These are phyloP conservation scores for Talaromyces sp. DNA, from an alignment of 2,329 filamentous ascomycete genomes.

Conservation along the genomic window DNA sequence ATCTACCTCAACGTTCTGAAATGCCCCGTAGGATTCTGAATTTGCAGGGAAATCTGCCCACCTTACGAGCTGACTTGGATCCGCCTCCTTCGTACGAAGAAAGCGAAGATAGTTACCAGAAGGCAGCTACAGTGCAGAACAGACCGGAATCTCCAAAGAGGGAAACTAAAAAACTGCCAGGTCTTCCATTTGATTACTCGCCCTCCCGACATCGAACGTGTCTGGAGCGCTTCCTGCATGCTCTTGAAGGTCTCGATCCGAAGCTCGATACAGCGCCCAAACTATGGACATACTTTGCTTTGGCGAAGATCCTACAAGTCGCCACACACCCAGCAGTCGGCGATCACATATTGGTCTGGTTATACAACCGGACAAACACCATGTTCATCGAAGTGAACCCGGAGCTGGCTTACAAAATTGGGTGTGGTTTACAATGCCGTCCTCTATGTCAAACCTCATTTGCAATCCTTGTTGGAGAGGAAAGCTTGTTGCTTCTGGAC, in stretches of 20 bases:
- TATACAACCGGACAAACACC: conserved; percentile 52
- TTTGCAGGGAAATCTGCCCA: conserved; percentile 10
- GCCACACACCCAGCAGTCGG: conserved; percentile 31
- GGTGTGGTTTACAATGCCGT: conserved; percentile 36
- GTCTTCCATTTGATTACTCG: conserved; percentile 55
- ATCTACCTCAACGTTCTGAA: not conserved
- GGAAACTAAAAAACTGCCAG: not conserved
- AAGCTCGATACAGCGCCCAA: conserved; percentile 63
- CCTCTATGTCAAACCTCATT: conserved; percentile 49
- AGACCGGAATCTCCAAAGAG: not conserved
- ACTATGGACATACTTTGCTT: conserved; percentile 62
- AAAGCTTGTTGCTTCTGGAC: conserved; percentile 47
- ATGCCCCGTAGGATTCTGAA: not conserved
- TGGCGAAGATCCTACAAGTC: conserved; percentile 58
- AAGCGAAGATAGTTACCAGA: not conserved
- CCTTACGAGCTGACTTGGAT: conserved; percentile 7
- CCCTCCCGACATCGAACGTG: conserved; percentile 59
- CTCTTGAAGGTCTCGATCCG: conserved; percentile 53
- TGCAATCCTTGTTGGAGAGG: conserved; percentile 60
- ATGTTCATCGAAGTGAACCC: conserved; percentile 62
- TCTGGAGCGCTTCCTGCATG: conserved; percentile 61
- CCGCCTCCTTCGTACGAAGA: not conserved
- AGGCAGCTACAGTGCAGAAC: not conserved
- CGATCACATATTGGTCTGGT: conserved; percentile 56
- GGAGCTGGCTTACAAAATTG: conserved; percentile 59